Evolutionary conservation across 495 filamentous ascomycete genomes (phyloP).

Genomic region (Lasiosphaeriaceae sp.): DNA sequence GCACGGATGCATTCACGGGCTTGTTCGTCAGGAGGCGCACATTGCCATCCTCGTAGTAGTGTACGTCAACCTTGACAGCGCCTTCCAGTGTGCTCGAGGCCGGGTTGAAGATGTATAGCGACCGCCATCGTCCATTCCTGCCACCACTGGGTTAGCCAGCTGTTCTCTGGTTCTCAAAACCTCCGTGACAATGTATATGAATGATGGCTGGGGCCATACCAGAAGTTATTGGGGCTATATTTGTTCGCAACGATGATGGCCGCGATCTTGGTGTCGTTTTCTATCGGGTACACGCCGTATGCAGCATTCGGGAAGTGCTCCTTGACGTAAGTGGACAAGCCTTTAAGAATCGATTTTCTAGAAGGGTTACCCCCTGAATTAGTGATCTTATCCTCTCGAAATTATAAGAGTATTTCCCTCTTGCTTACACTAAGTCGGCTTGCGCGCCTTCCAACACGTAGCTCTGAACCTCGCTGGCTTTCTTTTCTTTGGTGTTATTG

Average conservation of each 20-base stretch:
- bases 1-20: constrained; percentile 56
- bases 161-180: background rate
- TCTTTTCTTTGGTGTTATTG: constrained; percentile 44
- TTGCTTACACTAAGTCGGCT: constrained; percentile 69
- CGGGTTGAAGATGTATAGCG: constrained; percentile 73
- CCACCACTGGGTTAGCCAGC: background rate
- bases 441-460: constrained; percentile 76
- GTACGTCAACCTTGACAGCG: constrained; percentile 78
- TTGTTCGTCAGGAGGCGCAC: constrained; percentile 87
- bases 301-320: constrained; percentile 88
- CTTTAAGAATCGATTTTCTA: constrained; percentile 78
- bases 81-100: constrained; percentile 59
- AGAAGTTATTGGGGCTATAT: constrained; percentile 96
- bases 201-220: constrained; percentile 46
- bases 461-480: constrained; percentile 77
- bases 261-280: constrained; percentile 70
- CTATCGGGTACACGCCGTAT: constrained; percentile 74
- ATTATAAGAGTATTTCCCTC: background rate
- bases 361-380: background rate
- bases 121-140: constrained; percentile 96
- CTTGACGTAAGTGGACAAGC: constrained; percentile 67
- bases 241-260: constrained; percentile 88
- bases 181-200: background rate
- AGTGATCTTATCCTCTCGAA: background rate
- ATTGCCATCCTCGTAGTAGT: constrained; percentile 99